phyloP scores from a whole-genome alignment of 139 green algal species.

The Chlamydomonas sp. region DNA sequence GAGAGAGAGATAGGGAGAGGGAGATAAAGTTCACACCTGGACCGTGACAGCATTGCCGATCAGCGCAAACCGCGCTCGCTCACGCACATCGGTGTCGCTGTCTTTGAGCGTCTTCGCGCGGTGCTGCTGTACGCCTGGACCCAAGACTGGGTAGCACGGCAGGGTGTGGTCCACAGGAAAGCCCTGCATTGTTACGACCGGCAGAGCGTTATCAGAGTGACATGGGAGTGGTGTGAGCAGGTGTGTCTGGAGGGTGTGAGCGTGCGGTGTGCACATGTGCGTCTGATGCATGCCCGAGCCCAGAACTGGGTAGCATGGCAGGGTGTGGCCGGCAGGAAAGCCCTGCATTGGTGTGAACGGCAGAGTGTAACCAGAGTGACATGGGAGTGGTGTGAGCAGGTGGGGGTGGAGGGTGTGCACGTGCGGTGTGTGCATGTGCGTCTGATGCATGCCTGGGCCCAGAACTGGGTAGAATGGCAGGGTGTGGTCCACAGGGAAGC shows the following conservation, averaged over 20 bases:
- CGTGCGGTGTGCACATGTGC: too few species aligned
- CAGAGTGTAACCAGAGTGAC: too few species aligned
- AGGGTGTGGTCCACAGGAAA: slow-evolving; percentile 59
- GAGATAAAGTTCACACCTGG: too few species aligned
- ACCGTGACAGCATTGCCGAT: slow-evolving; percentile 81
- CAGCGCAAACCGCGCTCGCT: slow-evolving; percentile 50
- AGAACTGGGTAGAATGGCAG: slow-evolving; percentile 50
- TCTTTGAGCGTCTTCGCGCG: slow-evolving; percentile 30
- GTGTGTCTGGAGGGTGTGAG: too few species aligned
- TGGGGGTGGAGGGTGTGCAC: too few species aligned
- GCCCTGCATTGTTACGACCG: slow-evolving; percentile 63
- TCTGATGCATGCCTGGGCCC: slow-evolving; percentile 23
- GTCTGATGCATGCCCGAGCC: slow-evolving; percentile 24
- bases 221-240: too few species aligned
- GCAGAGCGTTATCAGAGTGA: too few species aligned
- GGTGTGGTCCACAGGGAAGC: slow-evolving; percentile 62
- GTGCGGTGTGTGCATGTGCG: too few species aligned
- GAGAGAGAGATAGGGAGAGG: too few species aligned
- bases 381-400: too few species aligned
- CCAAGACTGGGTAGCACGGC: slow-evolving; percentile 50
- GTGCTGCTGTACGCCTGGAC: slow-evolving; percentile 23
- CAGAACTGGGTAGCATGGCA: slow-evolving; percentile 50
- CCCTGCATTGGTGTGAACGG: too few species aligned
- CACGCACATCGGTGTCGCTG: slow-evolving; percentile 35
- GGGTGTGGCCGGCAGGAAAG: slow-evolving; percentile 58